These are phyloP conservation scores for Coemansia guatemalensis DNA, from an alignment of 192 early-diverging fungal genomes.

Conservation along the genomic window DNA sequence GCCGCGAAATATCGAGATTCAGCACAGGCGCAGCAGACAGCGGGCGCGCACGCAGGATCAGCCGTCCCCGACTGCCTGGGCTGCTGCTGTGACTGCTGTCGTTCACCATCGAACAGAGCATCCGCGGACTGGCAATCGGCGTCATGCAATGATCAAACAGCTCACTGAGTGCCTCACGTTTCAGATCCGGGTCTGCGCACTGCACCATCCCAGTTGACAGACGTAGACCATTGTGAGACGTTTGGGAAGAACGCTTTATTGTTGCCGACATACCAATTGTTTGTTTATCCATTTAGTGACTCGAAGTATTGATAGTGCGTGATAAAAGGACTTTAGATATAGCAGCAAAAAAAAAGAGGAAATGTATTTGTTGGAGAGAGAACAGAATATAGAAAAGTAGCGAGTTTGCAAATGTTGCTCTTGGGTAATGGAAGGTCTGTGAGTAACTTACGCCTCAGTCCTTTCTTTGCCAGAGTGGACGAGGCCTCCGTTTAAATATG, in stretches of 20 bases:
- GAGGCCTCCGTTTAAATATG: too few species aligned
- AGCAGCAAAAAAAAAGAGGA: too few species aligned
- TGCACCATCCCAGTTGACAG: slow-evolving; percentile 23
- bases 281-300: too few species aligned
- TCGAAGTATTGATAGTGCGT: too few species aligned
- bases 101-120: slow-evolving; percentile 4
- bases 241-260: neutral
- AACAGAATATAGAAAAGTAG: too few species aligned
- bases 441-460: too few species aligned
- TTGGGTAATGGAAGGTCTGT: too few species aligned
- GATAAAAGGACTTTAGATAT: too few species aligned
- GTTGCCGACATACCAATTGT: neutral
- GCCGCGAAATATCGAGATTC: slow-evolving; percentile 15
- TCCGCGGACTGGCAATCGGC: slow-evolving; percentile 19
- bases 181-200: slow-evolving; percentile 45
- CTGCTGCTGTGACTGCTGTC: slow-evolving; percentile 1
- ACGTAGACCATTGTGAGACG: neutral
- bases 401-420: too few species aligned
- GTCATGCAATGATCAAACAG: slow-evolving; percentile 56
- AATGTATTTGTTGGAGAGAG: too few species aligned
- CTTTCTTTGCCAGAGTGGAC: too few species aligned
- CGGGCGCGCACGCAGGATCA: slow-evolving; percentile 28
- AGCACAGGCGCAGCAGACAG: slow-evolving; percentile 43
- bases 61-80: neutral
- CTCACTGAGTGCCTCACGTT: slow-evolving; percentile 53